Base-by-base conservation (phyloP, 139 green algal genomes). In the Asterochloris sp. region DNA sequence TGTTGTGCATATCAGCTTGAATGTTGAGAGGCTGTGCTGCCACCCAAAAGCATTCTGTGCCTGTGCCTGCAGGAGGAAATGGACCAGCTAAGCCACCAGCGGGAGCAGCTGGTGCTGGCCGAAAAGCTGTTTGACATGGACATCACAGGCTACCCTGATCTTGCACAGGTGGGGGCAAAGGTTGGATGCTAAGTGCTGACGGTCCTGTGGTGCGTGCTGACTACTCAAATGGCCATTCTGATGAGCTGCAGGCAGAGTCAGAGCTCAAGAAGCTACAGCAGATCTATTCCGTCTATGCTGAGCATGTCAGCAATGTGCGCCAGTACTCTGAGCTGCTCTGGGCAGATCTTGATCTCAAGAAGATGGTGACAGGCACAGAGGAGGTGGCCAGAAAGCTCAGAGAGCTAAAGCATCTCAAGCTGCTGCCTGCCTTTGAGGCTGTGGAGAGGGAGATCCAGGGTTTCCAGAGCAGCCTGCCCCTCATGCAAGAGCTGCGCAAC, bases 51-150 rank as follows among this genome's bases (percentile, higher is more conserved):
- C 21, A 12, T 71, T 71, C 66, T 71, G 66, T 4, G 66, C 17
- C 66, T 71, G 66, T 71, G 66, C 24, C 60, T 80, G 76, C 76
- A 80, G 76, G 76, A 80, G 26, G 76, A 80, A 29, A 62, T 62
- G 6, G 60, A n/a, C 12, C 23, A 61, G 11, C 16, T 80, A 2
- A 80, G 76, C 21, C 76, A 80, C 84, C 83, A 84, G 80, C 88
- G 92, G 47, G 94, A 97, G 84, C 81, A 89, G 85, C 88, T 97
- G 80, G 89, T 92, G 69, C 87, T 96, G 61, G 92, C 94, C 21
- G 87, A 97, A 90, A 94, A 95, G 85, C 90, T 97, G 26, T 97
- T 97, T 82, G 90, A 93, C 80, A 91, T 97, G 86, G 83, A 91
- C 15, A 91, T 95, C 74, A 96, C 91, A 23, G 86, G 82, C 81